These are phyloP conservation scores for Saturnispora gosingensis DNA, from an alignment of 805 yeast species.

Conservation along the genomic window DNA sequence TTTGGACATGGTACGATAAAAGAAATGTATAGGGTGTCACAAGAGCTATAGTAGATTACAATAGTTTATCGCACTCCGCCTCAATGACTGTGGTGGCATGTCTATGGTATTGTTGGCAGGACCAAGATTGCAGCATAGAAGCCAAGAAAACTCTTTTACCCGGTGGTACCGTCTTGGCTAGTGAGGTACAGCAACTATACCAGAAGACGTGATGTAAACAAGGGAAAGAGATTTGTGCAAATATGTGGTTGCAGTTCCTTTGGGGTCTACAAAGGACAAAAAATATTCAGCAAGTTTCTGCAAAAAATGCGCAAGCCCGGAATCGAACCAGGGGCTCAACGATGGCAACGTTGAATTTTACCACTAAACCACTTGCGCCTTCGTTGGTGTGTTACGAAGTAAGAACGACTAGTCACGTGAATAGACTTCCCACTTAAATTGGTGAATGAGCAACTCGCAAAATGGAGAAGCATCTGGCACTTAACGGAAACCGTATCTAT, in stretches of 20 bases:
- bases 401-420: not conserved
- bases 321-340: constrained; percentile 24
- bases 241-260: too few species aligned
- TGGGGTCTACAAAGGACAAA: too few species aligned
- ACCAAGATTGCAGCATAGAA: not conserved
- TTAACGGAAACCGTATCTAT: too few species aligned
- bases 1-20: not conserved
- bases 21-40: too few species aligned
- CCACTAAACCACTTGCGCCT: constrained; percentile 22
- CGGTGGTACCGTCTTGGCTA: too few species aligned
- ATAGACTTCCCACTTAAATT: too few species aligned
- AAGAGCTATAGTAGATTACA: too few species aligned
- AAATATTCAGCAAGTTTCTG: not conserved
- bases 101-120: not conserved
- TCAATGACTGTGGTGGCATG: not conserved
- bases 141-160: not conserved
- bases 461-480: too few species aligned
- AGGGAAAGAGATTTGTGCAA: too few species aligned
- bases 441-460: too few species aligned
- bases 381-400: not conserved
- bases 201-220: too few species aligned
- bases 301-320: constrained; percentile 19
- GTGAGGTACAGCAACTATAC: too few species aligned
- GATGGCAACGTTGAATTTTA: constrained; percentile 22
- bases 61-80: not conserved